phyloP scores from a whole-genome alignment of 768 basidiomycete species.

The Lyophyllum atratum region DNA sequence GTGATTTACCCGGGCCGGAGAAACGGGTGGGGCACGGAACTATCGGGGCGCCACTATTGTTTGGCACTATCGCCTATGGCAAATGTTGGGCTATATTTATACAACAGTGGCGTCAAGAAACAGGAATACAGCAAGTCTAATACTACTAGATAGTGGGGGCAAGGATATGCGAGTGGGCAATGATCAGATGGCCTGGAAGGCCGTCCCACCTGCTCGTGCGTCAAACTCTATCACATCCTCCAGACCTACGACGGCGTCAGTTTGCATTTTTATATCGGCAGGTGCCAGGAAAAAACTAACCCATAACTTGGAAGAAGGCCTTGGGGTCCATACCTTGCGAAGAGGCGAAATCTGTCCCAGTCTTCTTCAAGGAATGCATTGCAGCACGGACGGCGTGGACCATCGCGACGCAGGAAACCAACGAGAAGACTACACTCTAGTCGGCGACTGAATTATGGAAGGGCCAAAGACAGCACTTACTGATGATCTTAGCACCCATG shows the following conservation, averaged over 20 bases:
- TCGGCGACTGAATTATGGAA: neutral
- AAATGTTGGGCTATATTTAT: neutral
- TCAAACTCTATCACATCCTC: conserved; percentile 57
- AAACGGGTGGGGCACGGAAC: neutral
- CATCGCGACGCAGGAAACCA: conserved; percentile 76
- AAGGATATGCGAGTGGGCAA: neutral
- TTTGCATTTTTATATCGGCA: neutral
- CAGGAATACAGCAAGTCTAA: neutral
- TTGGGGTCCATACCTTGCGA: conserved; percentile 75
- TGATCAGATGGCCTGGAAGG: conserved; percentile 52
- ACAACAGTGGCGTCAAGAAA: neutral
- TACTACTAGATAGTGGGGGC: neutral
- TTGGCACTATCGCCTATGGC: neutral
- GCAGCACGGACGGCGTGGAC: conserved; percentile 79
- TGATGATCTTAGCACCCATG: conserved; percentile 77
- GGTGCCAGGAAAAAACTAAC: conserved; percentile 31
- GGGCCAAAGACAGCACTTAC: conserved; percentile 37
- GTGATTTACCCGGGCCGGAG: neutral
- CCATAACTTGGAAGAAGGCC: conserved; percentile 78
- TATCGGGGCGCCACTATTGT: neutral
- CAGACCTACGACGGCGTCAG: conserved; percentile 38
- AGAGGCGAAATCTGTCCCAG: conserved; percentile 67
- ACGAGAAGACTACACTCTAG: conserved; percentile 59
- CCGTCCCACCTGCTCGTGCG: conserved; percentile 56
- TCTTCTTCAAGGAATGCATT: conserved; percentile 74